Percentiles rank a stretch among this genome's conserved stretches.
Evolutionary conservation across 73 alveolate species (phyloP).

Genomic region (Paramecium sexaurelia): DNA sequence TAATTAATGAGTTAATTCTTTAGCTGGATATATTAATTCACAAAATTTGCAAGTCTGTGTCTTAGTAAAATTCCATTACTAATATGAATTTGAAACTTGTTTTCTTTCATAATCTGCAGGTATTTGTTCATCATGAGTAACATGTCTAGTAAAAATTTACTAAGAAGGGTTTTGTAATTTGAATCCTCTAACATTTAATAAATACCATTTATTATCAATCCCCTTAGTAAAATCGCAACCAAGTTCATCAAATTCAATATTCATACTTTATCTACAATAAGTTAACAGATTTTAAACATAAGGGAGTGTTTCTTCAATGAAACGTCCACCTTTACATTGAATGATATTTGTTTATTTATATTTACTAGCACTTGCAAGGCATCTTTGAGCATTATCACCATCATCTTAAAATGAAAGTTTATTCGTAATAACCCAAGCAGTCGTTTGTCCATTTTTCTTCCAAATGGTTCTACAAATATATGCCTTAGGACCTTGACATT

Average conservation of each 20-base stretch:
- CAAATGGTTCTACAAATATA: conserved; percentile 91
- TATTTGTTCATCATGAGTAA: conserved; percentile 64
- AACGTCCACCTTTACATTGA: conserved; percentile 90
- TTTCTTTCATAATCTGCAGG: conserved; percentile 68
- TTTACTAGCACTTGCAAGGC: conserved; percentile 82
- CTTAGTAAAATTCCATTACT: conserved; percentile 57
- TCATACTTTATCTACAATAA: conserved; percentile 84
- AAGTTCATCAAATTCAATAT: conserved; percentile 84
- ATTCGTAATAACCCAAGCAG: conserved; percentile 88
- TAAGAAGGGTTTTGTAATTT: conserved; percentile 6
- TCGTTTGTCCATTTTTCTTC: conserved; percentile 85
- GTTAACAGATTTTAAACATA: conserved; percentile 85
- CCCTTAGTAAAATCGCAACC: conserved; percentile 96
- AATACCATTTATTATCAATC: conserved; percentile 95
- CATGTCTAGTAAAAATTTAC: conserved; percentile 11
- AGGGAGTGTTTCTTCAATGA: conserved; percentile 85
- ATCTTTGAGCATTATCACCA: conserved; percentile 86
- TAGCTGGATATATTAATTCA: conserved; percentile 76
- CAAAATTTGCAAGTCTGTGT: conserved; percentile 79
- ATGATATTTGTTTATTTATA: conserved; percentile 82
- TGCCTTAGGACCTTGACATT: conserved; percentile 96
- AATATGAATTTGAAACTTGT: conserved; percentile 62
- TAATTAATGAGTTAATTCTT: conserved; percentile 75
- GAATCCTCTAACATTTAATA: conserved; percentile 82
- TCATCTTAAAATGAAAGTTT: conserved; percentile 82